Evolutionary conservation across 2,329 filamentous ascomycete species (phyloP), one percentile per base, ranked within the genome.

Genomic region (Colletotrichum salicis): DNA sequence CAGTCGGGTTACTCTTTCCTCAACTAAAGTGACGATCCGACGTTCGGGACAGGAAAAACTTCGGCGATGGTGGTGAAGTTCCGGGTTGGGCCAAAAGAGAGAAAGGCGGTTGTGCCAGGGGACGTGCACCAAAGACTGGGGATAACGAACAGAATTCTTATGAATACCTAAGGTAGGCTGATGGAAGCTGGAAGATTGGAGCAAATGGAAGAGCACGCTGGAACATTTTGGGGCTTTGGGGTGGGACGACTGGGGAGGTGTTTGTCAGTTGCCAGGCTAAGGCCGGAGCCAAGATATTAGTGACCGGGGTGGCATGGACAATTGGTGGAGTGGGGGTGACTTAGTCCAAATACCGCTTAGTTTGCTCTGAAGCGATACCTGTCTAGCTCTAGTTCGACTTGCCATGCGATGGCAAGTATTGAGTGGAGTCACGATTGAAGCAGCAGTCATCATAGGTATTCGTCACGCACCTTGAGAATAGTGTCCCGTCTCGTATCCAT

Each of bases 161-260:
- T 41, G 37, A 41, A 19, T 19, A 29, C 27, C 27, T 29, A 29
- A 27, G 24, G 24, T 27, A 27, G 24, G 24, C 24, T 27, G 3
- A 27, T 27, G 37, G 57, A 64, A 48, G 62, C 29, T 54, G 58
- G 58, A 64, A 57, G 62, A 48, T 54, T n/a, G 52, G 52, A 22
- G 35, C 19, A 41, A 41, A 41, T 41, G 37, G 6, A 64, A 24
- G 41, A 29, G 52, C 24, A 45, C n/a, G 35, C 19, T 29, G 52
- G 24, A 48, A 64, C 11, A 58, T 51, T 52, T 70, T 59, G 58
- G 67, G 61, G 55, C 51, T 52, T 70, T 59, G 58, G 67, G 61
- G 55, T 59, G 41, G 41, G 31, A 55, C 37, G 48, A 55, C 37
- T 48, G 33, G 59, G n/a, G 55, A 45, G 45, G 48, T 48, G 62